These are phyloP conservation scores for Cinnamomum chago DNA, from an alignment of 164 flowering plant species.

Conservation along the genomic window DNA sequence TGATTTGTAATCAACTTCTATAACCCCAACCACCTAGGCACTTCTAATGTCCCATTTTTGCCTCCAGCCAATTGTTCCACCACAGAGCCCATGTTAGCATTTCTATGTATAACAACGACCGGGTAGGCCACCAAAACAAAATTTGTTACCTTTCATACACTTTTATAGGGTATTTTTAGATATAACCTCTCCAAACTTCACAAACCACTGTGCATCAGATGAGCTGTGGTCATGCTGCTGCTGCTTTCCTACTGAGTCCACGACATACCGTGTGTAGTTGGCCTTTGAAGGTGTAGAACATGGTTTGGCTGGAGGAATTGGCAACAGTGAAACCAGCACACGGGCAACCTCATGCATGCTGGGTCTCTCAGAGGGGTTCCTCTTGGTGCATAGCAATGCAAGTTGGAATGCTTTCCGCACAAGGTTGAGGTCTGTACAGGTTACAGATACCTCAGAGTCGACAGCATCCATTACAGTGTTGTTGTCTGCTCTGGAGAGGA, in stretches of 20 bases:
- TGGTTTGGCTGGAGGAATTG: slow-evolving; percentile 42
- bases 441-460: slow-evolving; percentile 88
- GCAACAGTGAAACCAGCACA: slow-evolving; percentile 63
- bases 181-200: slow-evolving; percentile 66
- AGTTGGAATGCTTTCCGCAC: slow-evolving; percentile 78
- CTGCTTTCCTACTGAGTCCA: slow-evolving; percentile 17
- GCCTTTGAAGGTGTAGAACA: slow-evolving; percentile 28
- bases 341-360: slow-evolving; percentile 83
- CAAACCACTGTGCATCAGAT: slow-evolving; percentile 80
- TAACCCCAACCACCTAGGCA: no score
- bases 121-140: slow-evolving; percentile 8
- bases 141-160: background rate
- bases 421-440: slow-evolving; percentile 66
- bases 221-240: slow-evolving; percentile 34
- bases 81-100: background rate
- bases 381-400: slow-evolving; percentile 77
- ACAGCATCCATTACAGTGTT: slow-evolving; percentile 91
- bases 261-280: slow-evolving; percentile 49
- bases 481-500: slow-evolving; percentile 69
- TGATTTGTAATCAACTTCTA: no score
- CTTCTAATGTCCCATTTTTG: background rate
- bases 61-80: background rate
- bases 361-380: slow-evolving; percentile 69
- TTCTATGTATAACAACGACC: background rate
- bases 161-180: slow-evolving; percentile 52